Evolutionary conservation across 257 asterid species (phyloP).

Genomic region (Eustoma russellianum): DNA sequence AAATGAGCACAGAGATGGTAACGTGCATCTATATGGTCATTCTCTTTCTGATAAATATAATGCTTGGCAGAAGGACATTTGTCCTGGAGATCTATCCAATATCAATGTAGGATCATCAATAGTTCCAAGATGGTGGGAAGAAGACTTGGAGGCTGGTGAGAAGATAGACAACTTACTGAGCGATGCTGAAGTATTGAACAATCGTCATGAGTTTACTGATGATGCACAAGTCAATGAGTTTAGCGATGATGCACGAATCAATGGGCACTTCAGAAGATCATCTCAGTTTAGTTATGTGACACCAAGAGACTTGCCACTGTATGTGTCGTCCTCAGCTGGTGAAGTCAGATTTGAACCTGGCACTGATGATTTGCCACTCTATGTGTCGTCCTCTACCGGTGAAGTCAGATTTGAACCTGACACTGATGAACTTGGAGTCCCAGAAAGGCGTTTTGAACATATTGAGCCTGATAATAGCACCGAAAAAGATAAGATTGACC

Average conservation of each 20-base stretch:
- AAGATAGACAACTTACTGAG: conserved; percentile 16
- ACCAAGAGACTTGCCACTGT: conserved; percentile 25
- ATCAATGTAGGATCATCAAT: conserved; percentile 18
- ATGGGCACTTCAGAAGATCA: conserved; percentile 26
- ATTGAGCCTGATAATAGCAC: conserved; percentile 19
- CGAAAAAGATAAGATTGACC: conserved; percentile 24
- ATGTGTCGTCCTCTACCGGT: conserved; percentile 27
- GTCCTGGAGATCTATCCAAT: conserved; percentile 23
- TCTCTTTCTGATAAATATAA: conserved; percentile 23
- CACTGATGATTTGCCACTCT: conserved; percentile 17
- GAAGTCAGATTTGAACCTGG: conserved; percentile 29
- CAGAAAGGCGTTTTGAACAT: conserved; percentile 24
- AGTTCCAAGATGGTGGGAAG: conserved; percentile 30
- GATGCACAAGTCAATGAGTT: too few relatives aligned
- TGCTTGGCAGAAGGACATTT: conserved; percentile 15
- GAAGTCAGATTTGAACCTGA: conserved; percentile 29
- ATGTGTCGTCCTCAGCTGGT: conserved; percentile 27
- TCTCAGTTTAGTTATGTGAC: conserved; percentile 38
- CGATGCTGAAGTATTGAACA: conserved; percentile 17
- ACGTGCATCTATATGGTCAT: conserved; percentile 20
- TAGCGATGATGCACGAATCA: conserved; percentile 20
- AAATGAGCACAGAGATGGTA: conserved; percentile 13
- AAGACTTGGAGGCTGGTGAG: conserved; percentile 21
- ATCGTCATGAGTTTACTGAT: conserved; percentile 27
- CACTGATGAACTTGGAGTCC: conserved; percentile 18